A percentile compares a stretch with the other conserved stretches of the same genome.
These are phyloP conservation scores for Eutrema heterophyllum DNA, from an alignment of 345 rosid species.

Conservation along the genomic window DNA sequence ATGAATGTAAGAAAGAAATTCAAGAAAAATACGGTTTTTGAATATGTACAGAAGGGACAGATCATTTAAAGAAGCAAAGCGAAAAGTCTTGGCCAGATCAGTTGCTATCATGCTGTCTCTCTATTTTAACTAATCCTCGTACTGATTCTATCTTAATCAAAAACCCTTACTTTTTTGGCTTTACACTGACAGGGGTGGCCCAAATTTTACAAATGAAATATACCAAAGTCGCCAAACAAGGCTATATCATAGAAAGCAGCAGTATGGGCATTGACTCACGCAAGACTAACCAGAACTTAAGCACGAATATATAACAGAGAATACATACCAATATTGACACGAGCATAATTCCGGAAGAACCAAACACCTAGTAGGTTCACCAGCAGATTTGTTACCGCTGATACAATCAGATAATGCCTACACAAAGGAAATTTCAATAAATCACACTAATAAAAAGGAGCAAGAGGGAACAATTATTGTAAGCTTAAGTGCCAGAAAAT, in stretches of 20 bases:
- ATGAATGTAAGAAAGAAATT: neutral
- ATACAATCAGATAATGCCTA: slow-evolving; percentile 97
- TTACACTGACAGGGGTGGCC: neutral
- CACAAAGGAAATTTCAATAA: slow-evolving; percentile 21
- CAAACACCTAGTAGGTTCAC: slow-evolving; percentile 96
- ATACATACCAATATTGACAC: slow-evolving; percentile 72
- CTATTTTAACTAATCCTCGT: neutral
- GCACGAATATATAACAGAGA: neutral
- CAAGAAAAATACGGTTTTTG: neutral
- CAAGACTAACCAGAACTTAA: slow-evolving; percentile 1
- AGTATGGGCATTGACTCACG: neutral
- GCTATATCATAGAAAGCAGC: neutral
- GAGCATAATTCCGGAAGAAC: slow-evolving; percentile 98
- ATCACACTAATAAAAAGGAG: neutral
- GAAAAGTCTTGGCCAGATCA: neutral
- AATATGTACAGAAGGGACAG: neutral
- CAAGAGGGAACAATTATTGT: neutral
- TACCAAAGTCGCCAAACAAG: neutral
- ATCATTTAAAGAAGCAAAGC: neutral
- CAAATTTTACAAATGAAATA: neutral
- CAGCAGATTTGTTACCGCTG: slow-evolving; percentile 86
- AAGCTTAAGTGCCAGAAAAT: neutral
- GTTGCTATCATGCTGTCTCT: slow-evolving; percentile 10
- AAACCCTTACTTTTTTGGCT: neutral
- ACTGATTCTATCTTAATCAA: neutral